Evolutionary conservation across 352 stramenopile genomes (phyloP), one percentile per base, ranked within the genome.

Genomic region (Elongisporangium senticosum): DNA sequence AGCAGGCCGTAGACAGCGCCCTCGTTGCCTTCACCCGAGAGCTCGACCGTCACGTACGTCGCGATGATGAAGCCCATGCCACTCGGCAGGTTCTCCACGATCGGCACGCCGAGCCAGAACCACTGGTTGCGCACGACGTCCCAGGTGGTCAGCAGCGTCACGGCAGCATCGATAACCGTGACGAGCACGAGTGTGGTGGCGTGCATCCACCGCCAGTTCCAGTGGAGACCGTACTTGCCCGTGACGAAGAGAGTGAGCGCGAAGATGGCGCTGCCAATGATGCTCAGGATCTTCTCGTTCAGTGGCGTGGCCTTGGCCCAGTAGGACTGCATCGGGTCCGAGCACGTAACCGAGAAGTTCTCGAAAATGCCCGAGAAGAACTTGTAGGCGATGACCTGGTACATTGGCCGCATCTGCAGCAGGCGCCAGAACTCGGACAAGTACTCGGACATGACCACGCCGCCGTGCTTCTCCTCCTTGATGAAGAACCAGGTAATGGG

Each of bases 401-500:
- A 83, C 64, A 88, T 58, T 4, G 72, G 63, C 15, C 64, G 63
- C 5, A 48, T 64, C 64, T 86, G 65, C 6, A 86, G 22, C 2
- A 77, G 56, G 14, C 22, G 37, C 68, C 71, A 88, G 2, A 86
- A 51, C 7, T 74, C 54, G 4, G 21, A 58, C 14, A 76, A 7
- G 62, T 87, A 85, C 48, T 58, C 59, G 40, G 52, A 54, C 53
- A 85, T 76, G 7, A 68, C 59, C 15, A 71, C 59, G 7, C 56
- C 62, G 13, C 62, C 59, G 47, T 73, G 50, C 49, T 80, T 79
- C 51, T 73, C 53, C 53, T 87, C 77, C 43, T 71, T 58, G 23
- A 86, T 65, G 53, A 82, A 75, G 51, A 62, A 78, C 62, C 66
- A 83, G 48, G 69, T 74, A 10, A 81, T 54, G 14, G 74, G 76